Conservation (phyloP, 192 early-diverging fungal genomes). For the Cladochytrium replicatum region DNA sequence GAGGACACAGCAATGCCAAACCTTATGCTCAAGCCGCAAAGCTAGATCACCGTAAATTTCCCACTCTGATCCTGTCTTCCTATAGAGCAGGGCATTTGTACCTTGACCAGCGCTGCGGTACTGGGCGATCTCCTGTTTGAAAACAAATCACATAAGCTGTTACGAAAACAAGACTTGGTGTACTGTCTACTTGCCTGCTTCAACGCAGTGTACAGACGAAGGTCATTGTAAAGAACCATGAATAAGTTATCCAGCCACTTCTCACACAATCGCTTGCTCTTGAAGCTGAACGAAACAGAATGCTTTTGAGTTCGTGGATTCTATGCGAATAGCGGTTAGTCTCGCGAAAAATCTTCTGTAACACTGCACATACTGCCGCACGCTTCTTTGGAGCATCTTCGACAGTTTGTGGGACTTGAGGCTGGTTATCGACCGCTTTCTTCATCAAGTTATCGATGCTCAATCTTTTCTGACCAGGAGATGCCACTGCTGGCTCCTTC, state of each 20-base stretch:
- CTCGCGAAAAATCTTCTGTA: neutral
- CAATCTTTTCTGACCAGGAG: conserved; percentile 11
- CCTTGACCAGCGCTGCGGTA: conserved; percentile 30
- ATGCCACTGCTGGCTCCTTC: neutral
- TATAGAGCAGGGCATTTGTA: conserved; percentile 60
- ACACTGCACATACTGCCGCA: neutral
- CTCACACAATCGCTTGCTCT: conserved; percentile 95
- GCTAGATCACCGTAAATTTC: conserved; percentile 93
- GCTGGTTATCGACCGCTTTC: conserved; percentile 18
- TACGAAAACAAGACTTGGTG: conserved; percentile 6
- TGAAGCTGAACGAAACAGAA: conserved; percentile 57
- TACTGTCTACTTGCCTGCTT: conserved; percentile 38
- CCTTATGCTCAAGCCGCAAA: conserved; percentile 70
- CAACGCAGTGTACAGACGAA: conserved; percentile 89
- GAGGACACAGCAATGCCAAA: conserved; percentile 6
- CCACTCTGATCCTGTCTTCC: conserved; percentile 96
- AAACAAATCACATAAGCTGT: conserved; percentile 5
- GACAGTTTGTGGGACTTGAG: neutral
- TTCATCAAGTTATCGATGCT: conserved; percentile 39
- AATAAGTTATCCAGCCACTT: conserved; percentile 99
- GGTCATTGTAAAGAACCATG: conserved; percentile 96
- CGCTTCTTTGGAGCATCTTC: conserved; percentile 8
- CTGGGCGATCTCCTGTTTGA: conserved; percentile 61
- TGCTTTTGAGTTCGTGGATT: conserved; percentile 20
- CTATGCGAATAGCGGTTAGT: neutral